Conservation (phyloP, 495 filamentous ascomycete genomes). For the Penicillium cinerascens region DNA sequence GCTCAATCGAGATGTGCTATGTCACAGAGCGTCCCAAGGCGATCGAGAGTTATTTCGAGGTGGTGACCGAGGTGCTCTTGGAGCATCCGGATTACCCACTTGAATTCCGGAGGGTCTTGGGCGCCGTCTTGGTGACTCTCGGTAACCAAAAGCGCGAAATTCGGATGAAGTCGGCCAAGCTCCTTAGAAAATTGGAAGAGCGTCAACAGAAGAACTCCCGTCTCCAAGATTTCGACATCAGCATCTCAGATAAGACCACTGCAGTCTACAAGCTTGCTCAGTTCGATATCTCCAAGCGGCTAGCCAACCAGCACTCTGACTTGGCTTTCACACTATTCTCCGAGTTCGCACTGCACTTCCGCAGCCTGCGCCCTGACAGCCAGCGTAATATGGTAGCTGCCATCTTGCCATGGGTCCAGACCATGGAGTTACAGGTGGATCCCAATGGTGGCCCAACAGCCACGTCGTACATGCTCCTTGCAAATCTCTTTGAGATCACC, state of each 20-base stretch:
- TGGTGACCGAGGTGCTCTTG: slow-evolving; percentile 79
- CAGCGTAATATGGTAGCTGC: slow-evolving; percentile 94
- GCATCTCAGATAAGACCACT: slow-evolving; percentile 96
- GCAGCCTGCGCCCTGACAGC: slow-evolving; percentile 68
- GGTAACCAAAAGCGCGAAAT: slow-evolving; percentile 87
- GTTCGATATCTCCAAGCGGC: slow-evolving; percentile 87
- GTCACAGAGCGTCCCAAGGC: slow-evolving; percentile 64
- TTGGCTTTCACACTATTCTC: slow-evolving; percentile 92
- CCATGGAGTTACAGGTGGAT: slow-evolving; percentile 89
- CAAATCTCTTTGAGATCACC: slow-evolving; percentile 95
- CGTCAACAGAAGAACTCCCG: slow-evolving; percentile 81
- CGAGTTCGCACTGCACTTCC: slow-evolving; percentile 90
- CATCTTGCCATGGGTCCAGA: slow-evolving; percentile 94
- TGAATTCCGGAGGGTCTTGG: slow-evolving; percentile 87
- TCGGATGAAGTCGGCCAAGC: slow-evolving; percentile 79
- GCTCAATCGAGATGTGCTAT: slow-evolving; percentile 88
- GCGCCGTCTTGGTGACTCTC: slow-evolving; percentile 82
- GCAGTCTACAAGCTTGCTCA: slow-evolving; percentile 97
- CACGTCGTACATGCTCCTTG: slow-evolving; percentile 89
- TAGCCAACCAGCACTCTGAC: slow-evolving; percentile 85
- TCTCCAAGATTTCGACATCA: slow-evolving; percentile 95
- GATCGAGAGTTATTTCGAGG: slow-evolving; percentile 92
- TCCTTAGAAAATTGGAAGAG: slow-evolving; percentile 80
- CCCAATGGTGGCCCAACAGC: slow-evolving; percentile 87
- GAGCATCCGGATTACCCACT: slow-evolving; percentile 74